Evolutionary conservation across 441 rosid species (phyloP).

Genomic region (Rhodomyrtus psidioides): DNA sequence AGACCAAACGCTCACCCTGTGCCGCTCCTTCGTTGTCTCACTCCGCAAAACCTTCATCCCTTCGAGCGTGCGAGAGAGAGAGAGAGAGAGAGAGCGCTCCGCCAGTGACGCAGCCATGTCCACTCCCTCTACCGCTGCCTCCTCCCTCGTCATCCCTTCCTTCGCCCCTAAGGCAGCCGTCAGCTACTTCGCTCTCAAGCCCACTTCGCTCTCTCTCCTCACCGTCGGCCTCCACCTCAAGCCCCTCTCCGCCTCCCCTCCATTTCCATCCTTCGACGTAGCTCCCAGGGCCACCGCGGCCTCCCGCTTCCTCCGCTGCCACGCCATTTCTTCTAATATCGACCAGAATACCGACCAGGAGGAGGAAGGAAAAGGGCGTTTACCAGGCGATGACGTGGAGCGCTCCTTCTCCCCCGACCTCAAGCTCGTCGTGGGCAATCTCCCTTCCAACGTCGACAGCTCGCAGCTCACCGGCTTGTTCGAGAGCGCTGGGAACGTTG

Average conservation of each 20-base stretch:
- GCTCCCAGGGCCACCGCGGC: conserved; percentile 4
- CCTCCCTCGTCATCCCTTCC: conserved; percentile 49
- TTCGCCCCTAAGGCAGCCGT: conserved; percentile 36
- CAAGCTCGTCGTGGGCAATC: conserved; percentile 88
- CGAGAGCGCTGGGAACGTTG: conserved; percentile 74
- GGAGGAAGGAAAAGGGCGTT: conserved; percentile 15
- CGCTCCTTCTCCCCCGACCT: conserved; percentile 60
- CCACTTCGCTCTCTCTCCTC: conserved; percentile 1
- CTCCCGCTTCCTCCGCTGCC: conserved; percentile 43
- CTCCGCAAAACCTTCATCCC: conserved; percentile 21
- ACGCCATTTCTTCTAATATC: conserved; percentile 54
- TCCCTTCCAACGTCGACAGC: conserved; percentile 74
- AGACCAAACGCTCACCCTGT: neutral
- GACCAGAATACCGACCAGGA: conserved; percentile 53
- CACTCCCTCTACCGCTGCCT: conserved; percentile 12
- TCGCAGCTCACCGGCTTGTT: conserved; percentile 86
- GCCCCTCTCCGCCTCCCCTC: conserved; percentile 21
- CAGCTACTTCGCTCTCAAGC: conserved; percentile 14
- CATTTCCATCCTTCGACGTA: conserved; percentile 17
- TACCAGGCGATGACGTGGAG: conserved; percentile 28
- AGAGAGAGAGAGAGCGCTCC: neutral
- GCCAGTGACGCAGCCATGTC: neutral
- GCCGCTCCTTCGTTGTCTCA: neutral
- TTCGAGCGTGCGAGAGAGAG: neutral
- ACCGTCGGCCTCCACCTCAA: neutral